Conservation (phyloP, 805 yeast species). For the Candida coleopterorum region DNA sequence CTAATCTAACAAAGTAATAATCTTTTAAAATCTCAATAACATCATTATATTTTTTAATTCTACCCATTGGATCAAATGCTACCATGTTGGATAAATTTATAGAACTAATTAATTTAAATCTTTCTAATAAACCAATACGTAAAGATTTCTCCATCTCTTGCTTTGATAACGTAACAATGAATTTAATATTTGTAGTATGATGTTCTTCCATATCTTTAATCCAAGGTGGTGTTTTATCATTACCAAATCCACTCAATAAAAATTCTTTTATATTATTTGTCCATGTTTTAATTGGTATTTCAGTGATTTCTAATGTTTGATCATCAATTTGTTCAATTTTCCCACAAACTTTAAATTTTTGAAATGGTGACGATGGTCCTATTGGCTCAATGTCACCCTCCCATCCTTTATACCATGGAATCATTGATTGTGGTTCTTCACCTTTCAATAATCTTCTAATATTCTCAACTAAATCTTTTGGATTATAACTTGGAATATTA, state of each 20-base stretch:
- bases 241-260: slow-evolving; percentile 70
- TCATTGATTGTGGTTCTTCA: slow-evolving; percentile 66
- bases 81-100: slow-evolving; percentile 85
- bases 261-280: slow-evolving; percentile 86
- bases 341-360: slow-evolving; percentile 74
- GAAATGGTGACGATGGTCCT: too few species aligned
- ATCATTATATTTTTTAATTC: slow-evolving; percentile 74
- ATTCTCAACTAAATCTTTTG: slow-evolving; percentile 73
- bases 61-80: slow-evolving; percentile 86
- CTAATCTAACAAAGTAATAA: slow-evolving; percentile 81
- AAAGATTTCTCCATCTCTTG: slow-evolving; percentile 82
- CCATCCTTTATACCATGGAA: slow-evolving; percentile 97
- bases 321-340: slow-evolving; percentile 75
- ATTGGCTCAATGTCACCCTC: slow-evolving; percentile 69
- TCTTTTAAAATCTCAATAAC: slow-evolving; percentile 78
- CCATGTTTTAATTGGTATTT: slow-evolving; percentile 91
- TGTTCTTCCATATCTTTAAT: slow-evolving; percentile 94
- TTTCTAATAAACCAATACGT: slow-evolving; percentile 72
- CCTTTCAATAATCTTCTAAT: slow-evolving; percentile 68
- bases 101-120: slow-evolving; percentile 71
- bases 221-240: slow-evolving; percentile 75
- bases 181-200: slow-evolving; percentile 76
- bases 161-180: slow-evolving; percentile 65
- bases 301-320: slow-evolving; percentile 81
- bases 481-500: slow-evolving; percentile 85